Evolutionary conservation across 441 rosid species (phyloP).

Genomic region (Daphne laureola): DNA sequence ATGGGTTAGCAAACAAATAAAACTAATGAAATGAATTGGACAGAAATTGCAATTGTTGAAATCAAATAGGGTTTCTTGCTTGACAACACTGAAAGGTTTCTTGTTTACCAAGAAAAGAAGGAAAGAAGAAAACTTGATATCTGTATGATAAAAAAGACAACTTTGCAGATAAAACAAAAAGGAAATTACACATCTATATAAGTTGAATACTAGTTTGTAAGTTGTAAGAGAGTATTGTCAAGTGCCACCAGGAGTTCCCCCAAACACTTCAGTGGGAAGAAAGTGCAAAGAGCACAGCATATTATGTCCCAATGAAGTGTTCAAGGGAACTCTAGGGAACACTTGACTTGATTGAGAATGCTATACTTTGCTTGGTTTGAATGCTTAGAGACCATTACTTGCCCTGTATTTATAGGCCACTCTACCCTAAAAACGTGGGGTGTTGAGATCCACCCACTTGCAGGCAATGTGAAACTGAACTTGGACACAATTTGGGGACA

Average conservation of each 20-base stretch:
- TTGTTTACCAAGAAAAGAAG: too few species aligned
- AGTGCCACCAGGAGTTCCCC: slow-evolving; percentile 29
- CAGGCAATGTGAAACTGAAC: slow-evolving; percentile 13
- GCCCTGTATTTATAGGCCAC: slow-evolving; percentile 2
- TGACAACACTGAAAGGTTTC: too few species aligned
- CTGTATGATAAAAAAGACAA: too few species aligned
- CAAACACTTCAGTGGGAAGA: slow-evolving; percentile 35
- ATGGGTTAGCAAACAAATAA: too few species aligned
- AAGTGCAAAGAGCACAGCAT: slow-evolving; percentile 11
- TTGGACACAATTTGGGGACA: slow-evolving; percentile 14
- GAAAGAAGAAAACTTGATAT: too few species aligned
- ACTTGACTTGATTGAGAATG: slow-evolving; percentile 10
- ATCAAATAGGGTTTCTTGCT: too few species aligned
- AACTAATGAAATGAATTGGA: too few species aligned
- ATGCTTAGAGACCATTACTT: background rate
- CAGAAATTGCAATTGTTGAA: too few species aligned
- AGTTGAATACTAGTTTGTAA: background rate
- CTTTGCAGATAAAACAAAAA: too few species aligned
- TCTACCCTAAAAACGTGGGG: background rate
- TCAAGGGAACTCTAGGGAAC: slow-evolving; percentile 38
- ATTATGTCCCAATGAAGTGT: slow-evolving; percentile 33
- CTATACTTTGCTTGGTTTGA: background rate
- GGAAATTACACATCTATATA: background rate
- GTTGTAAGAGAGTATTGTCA: slow-evolving; percentile 11
- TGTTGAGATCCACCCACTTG: background rate